Base-by-base conservation (phyloP, 169 alveolate species). In the Plasmodium yoelii region DNA sequence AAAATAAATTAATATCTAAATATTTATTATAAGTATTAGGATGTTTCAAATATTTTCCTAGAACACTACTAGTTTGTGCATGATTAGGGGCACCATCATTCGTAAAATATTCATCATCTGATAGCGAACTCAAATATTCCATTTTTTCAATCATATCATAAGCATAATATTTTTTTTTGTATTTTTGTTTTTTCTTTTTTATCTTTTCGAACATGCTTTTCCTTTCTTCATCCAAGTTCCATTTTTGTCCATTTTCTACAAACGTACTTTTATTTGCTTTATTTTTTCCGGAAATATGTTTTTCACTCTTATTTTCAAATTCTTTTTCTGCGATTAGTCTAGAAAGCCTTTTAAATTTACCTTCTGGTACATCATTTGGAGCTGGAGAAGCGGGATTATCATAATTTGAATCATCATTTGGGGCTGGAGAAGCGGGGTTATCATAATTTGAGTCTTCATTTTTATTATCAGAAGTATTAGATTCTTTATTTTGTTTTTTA, bases 121-220 rank as follows among this genome's bases (percentile, higher is more conserved):
- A 24, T 39, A 12, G 0, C 5, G 19, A 13, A 53, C 28, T 47
- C 28, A 53, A 10, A 34, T 67, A 15, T 71, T 47, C 44, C 8
- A 59, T n/a, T 60, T 53, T 24, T 71, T 28, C 84, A 1, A 13
- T 24, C n/a, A 71, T 53, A 22, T 53, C 67, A 71, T 26, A 42
- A 18, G 84, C 2, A 59, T 51, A 51, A 42, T 39, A 53, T 5
- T 53, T 71, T 24, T 19, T 1, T 49, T 22, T 71, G n/a, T 51
- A 0, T 3, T 8, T 13, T 73, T 73, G 73, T 13, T 73, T 44
- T 59, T 6, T 64, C 47, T 34, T 44, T 34, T 34, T 34, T 34
- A 34, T 34, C 7, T 34, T 34, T 1, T 34, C 42, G 42, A 34
- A 34, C 15, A 34, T 1, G 18, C 51, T 49, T 46, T 68, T 51